phyloP scores from a whole-genome alignment of 129 eudicot genomes.

The Escallonia rubra region DNA sequence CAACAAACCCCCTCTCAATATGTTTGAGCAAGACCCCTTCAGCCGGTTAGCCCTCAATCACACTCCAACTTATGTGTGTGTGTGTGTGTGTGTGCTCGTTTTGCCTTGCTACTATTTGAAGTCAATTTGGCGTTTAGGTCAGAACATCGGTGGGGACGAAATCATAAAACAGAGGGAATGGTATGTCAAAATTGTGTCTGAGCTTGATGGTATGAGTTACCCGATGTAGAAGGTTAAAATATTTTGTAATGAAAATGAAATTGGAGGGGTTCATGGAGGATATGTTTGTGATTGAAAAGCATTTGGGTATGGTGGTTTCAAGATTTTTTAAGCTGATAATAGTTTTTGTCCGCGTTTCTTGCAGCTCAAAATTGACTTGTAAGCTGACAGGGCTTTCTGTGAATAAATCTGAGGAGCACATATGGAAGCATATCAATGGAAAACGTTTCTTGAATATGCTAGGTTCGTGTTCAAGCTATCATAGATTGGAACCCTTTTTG shows the following conservation, averaged over 20 bases:
- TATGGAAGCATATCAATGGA: constrained; percentile 96
- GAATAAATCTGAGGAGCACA: constrained; percentile 89
- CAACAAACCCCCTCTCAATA: constrained; percentile 80
- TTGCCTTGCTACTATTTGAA: no score
- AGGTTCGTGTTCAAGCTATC: constrained; percentile 48
- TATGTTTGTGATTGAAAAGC: background rate
- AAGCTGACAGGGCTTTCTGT: constrained; percentile 69
- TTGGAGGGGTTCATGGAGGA: no score
- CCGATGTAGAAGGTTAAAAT: no score
- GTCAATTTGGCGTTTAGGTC: no score
- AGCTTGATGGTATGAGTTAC: no score
- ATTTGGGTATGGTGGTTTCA: background rate
- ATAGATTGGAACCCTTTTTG: background rate
- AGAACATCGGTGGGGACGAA: no score
- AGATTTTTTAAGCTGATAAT: background rate
- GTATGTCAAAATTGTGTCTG: no score
- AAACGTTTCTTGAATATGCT: constrained; percentile 75
- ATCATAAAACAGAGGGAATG: no score
- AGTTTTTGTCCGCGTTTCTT: background rate
- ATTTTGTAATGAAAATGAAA: no score
- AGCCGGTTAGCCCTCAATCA: constrained; percentile 38
- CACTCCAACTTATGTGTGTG: no score
- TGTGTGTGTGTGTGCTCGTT: no score
- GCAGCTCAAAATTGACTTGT: constrained; percentile 74
- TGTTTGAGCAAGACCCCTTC: constrained; percentile 79